Evolutionary conservation across 2,329 filamentous ascomycete genomes (phyloP), one percentile per base, ranked within the genome.

Genomic region (Fusarium domesticum): DNA sequence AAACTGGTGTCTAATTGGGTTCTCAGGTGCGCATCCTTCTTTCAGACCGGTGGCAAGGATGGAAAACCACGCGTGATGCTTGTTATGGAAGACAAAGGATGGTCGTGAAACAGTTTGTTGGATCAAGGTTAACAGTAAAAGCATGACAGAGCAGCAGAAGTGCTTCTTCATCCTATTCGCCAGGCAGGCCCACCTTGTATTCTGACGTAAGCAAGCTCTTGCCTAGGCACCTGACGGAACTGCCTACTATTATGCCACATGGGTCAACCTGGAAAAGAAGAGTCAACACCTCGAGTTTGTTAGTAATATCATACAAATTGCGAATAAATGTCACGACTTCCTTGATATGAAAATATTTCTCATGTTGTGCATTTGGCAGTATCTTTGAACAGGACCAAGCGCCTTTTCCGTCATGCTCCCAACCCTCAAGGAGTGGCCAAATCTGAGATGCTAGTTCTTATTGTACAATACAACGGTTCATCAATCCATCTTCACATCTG

Each of bases 401-500:
- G n/a, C n/a, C n/a, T n/a, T n/a, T n/a, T n/a, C n/a, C n/a, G n/a
- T n/a, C n/a, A n/a, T n/a, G n/a, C n/a, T n/a, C n/a, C n/a, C n/a
- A n/a, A n/a, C n/a, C n/a, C n/a, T n/a, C n/a, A n/a, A n/a, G n/a
- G n/a, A n/a, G n/a, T n/a, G n/a, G n/a, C 25, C 25, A 30, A 30
- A 18, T 15, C 32, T 16, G 17, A 34, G 32, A 8, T 16, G 32
- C 32, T 8, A 34, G 5, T 34, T 34, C 17, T 30, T 28, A 28
- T 28, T 28, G 23, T 28, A 28, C 23, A 28, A 28, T 28, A 8
- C 23, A 28, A 28, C 5, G 8, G 14, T 38, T 37, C 11, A 41
- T 59, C 43, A 53, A 37, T 57, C 42, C 55, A 60, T 60, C 15
- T 45, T 58, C 43, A 54, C 45, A 35, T 54, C 49, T 23, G 39